Evolutionary conservation across 371 early-diverging fungal genomes (phyloP), one percentile per base, ranked within the genome.

Genomic region (Smittium culicis): DNA sequence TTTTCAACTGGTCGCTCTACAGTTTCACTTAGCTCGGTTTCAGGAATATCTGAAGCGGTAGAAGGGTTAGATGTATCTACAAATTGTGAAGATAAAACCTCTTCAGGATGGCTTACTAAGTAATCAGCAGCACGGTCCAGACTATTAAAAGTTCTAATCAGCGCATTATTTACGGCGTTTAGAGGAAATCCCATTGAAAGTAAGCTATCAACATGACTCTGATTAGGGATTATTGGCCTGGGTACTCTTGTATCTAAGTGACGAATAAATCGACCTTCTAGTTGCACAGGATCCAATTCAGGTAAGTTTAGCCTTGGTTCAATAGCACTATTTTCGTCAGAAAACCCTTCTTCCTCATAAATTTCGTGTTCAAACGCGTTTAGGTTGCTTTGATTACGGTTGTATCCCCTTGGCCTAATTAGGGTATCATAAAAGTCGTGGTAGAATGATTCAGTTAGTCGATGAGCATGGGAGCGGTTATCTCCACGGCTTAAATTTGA

Each of bases 121-220:
- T 91, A 93, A 60, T 96, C 94, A 0, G 93, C 87, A 0, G 97
- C 97, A 27, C 93, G 81, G 20, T 82, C 82, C 0, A 94, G 79
- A 68, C 88, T 88, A 69, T 95, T 94, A 29, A 79, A 80, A 66
- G 84, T 86, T 0, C 93, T 85, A 17, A 82, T 74, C 60, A 94
- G 77, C 1, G 95, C 95, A 33, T 79, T 79, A 69, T 88, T 90
- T 0, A 94, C 91, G 1, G 89, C 87, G 1, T 79, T 75, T n/a
- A 88, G 80, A 2, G 87, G 79, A 74, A 94, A 97, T 0, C 97
- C 97, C 93, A 96, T 93, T 34, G 90, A 88, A 5, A 86, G 77
- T 17, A 97, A 74, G 29, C 85, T 85, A 28, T 85, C 82, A 24
- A 96, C 82, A 60, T 81, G 79, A 11, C 80, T 82, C 34, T 81